phyloP scores from a whole-genome alignment of 495 filamentous ascomycete species.

The Symbiotaphrina buchneri region DNA sequence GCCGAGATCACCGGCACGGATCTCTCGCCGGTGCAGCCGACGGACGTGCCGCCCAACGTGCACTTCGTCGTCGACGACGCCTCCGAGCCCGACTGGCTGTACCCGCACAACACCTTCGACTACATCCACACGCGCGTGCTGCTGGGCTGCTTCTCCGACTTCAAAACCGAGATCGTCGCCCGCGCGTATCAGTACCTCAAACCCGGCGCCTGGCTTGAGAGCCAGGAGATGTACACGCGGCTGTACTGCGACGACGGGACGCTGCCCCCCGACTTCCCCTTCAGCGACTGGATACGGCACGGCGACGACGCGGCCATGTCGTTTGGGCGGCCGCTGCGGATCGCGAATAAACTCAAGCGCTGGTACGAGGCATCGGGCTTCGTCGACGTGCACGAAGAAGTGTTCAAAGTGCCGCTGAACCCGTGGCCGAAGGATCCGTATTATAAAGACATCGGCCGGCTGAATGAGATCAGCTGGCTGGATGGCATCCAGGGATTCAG shows the following conservation, averaged over 20 bases:
- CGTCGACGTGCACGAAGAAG: conserved; percentile 16
- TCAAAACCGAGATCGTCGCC: conserved; percentile 10
- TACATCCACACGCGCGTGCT: conserved; percentile 38
- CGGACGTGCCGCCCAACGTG: conserved; percentile 22
- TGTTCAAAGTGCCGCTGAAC: conserved; percentile 16
- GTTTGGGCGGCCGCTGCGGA: conserved; percentile 10
- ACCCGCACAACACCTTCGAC: conserved; percentile 29
- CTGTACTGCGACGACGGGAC: conserved; percentile 25
- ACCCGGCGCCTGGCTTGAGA: conserved; percentile 43
- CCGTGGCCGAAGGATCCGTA: conserved; percentile 16
- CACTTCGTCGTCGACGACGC: conserved; percentile 32
- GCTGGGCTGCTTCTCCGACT: conserved; percentile 33
- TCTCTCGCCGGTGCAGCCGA: conserved; percentile 5
- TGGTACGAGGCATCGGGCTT: conserved; percentile 17
- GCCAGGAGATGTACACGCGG: conserved; percentile 3
- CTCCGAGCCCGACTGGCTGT: conserved; percentile 24
- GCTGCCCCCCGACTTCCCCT: conserved; percentile 24
- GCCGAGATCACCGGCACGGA: conserved; percentile 10
- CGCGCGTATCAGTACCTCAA: conserved; percentile 16
- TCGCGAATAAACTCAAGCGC: conserved; percentile 14
- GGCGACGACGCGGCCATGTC: conserved; percentile 13
- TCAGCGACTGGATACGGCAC: conserved; percentile 11
- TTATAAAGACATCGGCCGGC: conserved; percentile 14
- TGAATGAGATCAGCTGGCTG: conserved; percentile 18
- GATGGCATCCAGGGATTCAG: conserved; percentile 22